phyloP scores from a whole-genome alignment of 257 asterid genomes.

The Striga asiatica region DNA sequence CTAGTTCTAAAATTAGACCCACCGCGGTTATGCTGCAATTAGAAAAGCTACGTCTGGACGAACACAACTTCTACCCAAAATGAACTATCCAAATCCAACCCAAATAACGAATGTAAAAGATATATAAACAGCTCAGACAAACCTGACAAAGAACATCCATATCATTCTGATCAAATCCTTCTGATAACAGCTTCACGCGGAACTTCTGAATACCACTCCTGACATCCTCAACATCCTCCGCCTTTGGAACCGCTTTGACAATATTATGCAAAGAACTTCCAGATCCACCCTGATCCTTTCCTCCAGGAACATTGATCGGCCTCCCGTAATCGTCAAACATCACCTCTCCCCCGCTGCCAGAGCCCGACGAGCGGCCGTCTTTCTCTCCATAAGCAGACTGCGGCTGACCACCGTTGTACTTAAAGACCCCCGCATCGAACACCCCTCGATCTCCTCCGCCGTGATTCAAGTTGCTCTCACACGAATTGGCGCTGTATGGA shows the following conservation, averaged over 20 bases:
- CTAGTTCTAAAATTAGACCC: background rate
- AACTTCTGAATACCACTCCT: constrained; percentile 58
- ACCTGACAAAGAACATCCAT: constrained; percentile 93
- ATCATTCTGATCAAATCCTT: constrained; percentile 63
- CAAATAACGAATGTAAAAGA: background rate
- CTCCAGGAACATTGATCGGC: constrained; percentile 43
- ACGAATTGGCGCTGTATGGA: constrained; percentile 24
- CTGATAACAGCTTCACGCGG: constrained; percentile 66
- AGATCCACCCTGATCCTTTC: constrained; percentile 29
- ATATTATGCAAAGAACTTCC: constrained; percentile 31
- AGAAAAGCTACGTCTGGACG: background rate
- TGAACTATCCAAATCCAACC: background rate
- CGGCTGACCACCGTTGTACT: constrained; percentile 42
- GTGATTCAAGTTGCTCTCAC: constrained; percentile 25
- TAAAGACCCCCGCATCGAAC: constrained; percentile 49
- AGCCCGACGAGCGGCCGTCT: constrained; percentile 27
- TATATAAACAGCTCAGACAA: background rate
- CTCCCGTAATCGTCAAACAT: constrained; percentile 90
- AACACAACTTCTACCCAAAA: background rate
- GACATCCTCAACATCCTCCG: constrained; percentile 50
- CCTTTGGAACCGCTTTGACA: constrained; percentile 66
- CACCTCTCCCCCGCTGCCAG: constrained; percentile 25
- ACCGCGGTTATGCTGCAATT: background rate
- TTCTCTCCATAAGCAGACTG: constrained; percentile 35
- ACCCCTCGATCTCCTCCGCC: constrained; percentile 36